Evolutionary conservation across 352 stramenopile genomes (phyloP).

Genomic region (Globisporangium paddicum): DNA sequence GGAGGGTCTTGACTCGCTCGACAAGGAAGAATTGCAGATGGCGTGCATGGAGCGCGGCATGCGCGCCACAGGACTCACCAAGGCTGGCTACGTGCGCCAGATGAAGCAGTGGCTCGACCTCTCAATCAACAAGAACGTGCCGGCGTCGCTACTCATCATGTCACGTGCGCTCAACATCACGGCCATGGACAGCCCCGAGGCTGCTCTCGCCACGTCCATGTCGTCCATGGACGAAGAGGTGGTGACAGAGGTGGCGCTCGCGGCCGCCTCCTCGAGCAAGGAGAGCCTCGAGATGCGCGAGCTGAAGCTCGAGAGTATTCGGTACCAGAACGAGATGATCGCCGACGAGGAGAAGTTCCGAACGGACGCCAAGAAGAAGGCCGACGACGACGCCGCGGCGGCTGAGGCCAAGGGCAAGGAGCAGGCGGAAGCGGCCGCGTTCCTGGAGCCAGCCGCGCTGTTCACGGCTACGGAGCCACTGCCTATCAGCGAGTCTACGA

Average conservation of each 20-base stretch:
- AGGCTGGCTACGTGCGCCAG: slow-evolving; percentile 93
- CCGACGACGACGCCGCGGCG: slow-evolving; percentile 49
- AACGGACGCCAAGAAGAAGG: slow-evolving; percentile 75
- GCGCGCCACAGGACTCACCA: slow-evolving; percentile 94
- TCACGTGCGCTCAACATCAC: slow-evolving; percentile 96
- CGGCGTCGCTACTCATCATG: slow-evolving; percentile 98
- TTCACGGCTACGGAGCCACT: neutral
- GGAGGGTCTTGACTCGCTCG: slow-evolving; percentile 97
- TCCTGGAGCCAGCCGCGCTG: neutral
- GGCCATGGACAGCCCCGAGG: slow-evolving; percentile 73
- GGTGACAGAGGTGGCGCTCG: slow-evolving; percentile 82
- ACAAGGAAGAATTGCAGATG: slow-evolving; percentile 96
- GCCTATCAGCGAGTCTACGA: neutral
- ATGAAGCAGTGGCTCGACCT: slow-evolving; percentile 98
- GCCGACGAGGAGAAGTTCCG: slow-evolving; percentile 90
- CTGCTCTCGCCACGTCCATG: slow-evolving; percentile 84
- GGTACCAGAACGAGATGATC: slow-evolving; percentile 96
- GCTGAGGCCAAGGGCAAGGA: slow-evolving; percentile 24
- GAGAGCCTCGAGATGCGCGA: slow-evolving; percentile 72
- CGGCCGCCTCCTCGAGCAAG: slow-evolving; percentile 62
- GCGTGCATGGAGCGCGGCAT: slow-evolving; percentile 98
- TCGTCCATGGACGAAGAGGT: slow-evolving; percentile 87
- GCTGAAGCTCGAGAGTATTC: slow-evolving; percentile 89
- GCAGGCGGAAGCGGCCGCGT: slow-evolving; percentile 17
- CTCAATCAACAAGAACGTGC: slow-evolving; percentile 97